Conservation (phyloP, 2,329 filamentous ascomycete species). For the Botryotinia convoluta region DNA sequence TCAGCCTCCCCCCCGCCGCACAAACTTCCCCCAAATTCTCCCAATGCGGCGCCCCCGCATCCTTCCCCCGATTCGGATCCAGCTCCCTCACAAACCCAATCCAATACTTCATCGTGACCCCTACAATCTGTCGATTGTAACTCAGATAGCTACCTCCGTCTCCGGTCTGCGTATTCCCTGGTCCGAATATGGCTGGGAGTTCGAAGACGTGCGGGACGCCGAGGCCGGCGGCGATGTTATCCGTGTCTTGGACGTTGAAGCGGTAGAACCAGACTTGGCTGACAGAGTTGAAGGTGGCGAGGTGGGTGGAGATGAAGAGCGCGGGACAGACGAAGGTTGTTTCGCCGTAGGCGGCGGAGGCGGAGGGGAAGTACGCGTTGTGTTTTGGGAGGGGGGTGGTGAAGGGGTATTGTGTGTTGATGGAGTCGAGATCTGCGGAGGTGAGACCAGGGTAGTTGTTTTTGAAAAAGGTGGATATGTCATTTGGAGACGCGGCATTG, state of each 20-base stretch:
- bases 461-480: conserved; percentile 40
- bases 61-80: conserved; percentile 42
- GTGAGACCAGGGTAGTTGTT: conserved; percentile 41
- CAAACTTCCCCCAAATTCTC: conserved; percentile 24
- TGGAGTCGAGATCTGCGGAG: conserved; percentile 30
- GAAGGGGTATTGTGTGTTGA: conserved; percentile 38
- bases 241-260: conserved; percentile 45
- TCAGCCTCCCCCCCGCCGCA: conserved; percentile 22
- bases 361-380: conserved; percentile 41
- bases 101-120: conserved; percentile 43
- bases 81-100: conserved; percentile 44
- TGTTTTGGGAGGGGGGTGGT: conserved; percentile 36
- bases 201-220: conserved; percentile 43
- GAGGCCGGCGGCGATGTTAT: conserved; percentile 39
- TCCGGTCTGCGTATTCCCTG: conserved; percentile 37
- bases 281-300: conserved; percentile 36
- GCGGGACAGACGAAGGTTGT: conserved; percentile 49
- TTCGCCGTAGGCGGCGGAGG: conserved; percentile 46
- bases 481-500: conserved; percentile 38
- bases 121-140: conserved; percentile 38
- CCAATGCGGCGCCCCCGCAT: conserved; percentile 35
- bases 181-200: conserved; percentile 41
- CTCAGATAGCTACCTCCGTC: conserved; percentile 36
- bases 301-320: conserved; percentile 41
- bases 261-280: conserved; percentile 47